These are phyloP conservation scores for Umbilicus rupestris DNA, from an alignment of 164 flowering plant genomes.

Conservation along the genomic window DNA sequence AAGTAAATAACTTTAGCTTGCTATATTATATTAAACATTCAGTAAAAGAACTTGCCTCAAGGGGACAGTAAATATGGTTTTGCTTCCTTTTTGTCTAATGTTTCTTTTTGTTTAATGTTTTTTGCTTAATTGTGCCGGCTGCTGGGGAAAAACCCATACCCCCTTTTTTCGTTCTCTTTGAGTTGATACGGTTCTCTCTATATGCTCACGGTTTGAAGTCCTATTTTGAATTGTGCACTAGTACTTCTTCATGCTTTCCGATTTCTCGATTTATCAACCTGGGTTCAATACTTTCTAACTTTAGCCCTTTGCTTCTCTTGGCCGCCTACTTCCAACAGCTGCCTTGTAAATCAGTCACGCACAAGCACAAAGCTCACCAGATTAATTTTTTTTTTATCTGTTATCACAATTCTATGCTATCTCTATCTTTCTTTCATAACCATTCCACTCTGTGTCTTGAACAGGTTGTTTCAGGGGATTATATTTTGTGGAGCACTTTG, in stretches of 20 bases:
- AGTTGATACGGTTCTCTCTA: too few species aligned
- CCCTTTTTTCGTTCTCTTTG: too few species aligned
- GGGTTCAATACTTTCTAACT: not conserved
- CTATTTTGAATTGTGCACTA: too few species aligned
- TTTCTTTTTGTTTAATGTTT: not conserved
- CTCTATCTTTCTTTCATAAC: not conserved
- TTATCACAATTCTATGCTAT: not conserved
- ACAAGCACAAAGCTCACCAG: too few species aligned
- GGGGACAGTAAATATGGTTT: not conserved
- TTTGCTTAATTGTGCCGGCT: not conserved
- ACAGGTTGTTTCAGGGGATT: conserved; percentile 82
- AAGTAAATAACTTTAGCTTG: not conserved
- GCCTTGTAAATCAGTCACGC: too few species aligned
- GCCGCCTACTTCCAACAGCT: too few species aligned
- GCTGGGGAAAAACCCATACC: too few species aligned
- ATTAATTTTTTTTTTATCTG: not conserved
- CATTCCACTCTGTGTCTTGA: not conserved
- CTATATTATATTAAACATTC: not conserved
- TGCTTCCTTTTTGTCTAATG: not conserved
- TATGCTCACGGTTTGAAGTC: too few species aligned
- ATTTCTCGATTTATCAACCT: not conserved
- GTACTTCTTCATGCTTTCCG: too few species aligned
- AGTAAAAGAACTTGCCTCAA: not conserved
- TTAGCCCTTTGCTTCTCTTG: too few species aligned
- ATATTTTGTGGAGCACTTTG: conserved; percentile 96